A percentile compares a stretch with the other conserved stretches of the same genome.
Conservation (phyloP, 2,329 filamentous ascomycete species). For the Pyricularia pennisetigena region DNA sequence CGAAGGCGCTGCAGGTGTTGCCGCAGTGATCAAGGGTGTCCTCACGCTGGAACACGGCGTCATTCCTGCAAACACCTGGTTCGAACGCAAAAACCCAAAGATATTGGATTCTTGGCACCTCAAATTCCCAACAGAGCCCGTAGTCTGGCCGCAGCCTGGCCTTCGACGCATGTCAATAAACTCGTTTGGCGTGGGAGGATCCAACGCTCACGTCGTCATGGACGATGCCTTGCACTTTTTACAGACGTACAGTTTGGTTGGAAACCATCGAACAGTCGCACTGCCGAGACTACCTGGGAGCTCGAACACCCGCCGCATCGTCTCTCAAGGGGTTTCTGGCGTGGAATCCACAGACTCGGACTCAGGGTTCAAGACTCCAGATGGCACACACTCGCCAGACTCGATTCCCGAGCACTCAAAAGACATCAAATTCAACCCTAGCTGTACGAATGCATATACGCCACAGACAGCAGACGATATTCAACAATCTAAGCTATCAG, state of each 20-base stretch:
- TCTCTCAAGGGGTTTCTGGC: not conserved
- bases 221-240: constrained; percentile 8
- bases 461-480: not conserved
- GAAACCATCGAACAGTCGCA: constrained; percentile 6
- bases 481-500: not conserved
- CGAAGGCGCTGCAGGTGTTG: constrained; percentile 14
- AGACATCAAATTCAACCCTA: not conserved
- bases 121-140: constrained; percentile 9
- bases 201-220: constrained; percentile 18
- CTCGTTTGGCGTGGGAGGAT: constrained; percentile 21
- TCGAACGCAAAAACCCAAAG: constrained; percentile 13
- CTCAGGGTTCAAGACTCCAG: not conserved
- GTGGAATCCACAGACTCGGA: not conserved
- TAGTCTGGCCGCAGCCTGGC: constrained; percentile 9
- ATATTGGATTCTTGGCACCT: constrained; percentile 12
- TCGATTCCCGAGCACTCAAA: not conserved
- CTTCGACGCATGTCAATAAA: constrained; percentile 18
- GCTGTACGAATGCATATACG: not conserved
- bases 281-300: not conserved
- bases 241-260: constrained; percentile 1
- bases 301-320: not conserved
- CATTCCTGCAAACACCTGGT: constrained; percentile 15
- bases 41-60: constrained; percentile 14
- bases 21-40: constrained; percentile 15
- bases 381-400: not conserved